These are phyloP conservation scores for Exserohilum rostratum DNA, from an alignment of 2,329 filamentous ascomycete genomes.

Conservation along the genomic window DNA sequence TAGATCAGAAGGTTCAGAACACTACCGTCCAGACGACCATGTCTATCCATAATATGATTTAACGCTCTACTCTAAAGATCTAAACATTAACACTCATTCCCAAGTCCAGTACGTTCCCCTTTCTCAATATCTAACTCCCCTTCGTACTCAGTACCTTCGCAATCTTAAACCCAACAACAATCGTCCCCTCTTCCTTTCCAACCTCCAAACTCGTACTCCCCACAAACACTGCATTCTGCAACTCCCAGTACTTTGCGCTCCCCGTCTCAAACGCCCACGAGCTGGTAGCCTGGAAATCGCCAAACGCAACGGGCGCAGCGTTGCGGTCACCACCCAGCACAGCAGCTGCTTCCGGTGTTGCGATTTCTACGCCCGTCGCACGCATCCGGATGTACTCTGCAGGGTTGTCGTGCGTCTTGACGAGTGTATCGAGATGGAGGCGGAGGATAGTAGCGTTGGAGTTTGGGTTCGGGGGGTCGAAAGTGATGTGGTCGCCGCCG, in stretches of 20 bases:
- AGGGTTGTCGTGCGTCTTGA: background rate
- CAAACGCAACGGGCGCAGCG: background rate
- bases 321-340: background rate
- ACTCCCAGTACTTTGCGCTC: slow-evolving; percentile 6
- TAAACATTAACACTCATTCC: background rate
- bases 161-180: background rate
- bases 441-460: background rate
- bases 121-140: background rate
- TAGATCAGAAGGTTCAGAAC: too few relatives aligned
- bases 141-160: background rate
- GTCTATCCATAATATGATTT: background rate
- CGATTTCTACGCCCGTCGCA: background rate
- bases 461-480: background rate
- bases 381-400: slow-evolving; percentile 5
- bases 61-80: too few relatives aligned
- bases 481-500: slow-evolving; percentile 5
- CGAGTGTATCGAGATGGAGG: slow-evolving; percentile 2
- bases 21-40: too few relatives aligned
- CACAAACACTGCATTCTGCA: slow-evolving; percentile 9
- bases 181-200: background rate
- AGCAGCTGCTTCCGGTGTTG: background rate
- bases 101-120: background rate
- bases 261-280: slow-evolving; percentile 4
- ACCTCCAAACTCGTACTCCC: slow-evolving; percentile 1
- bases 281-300: slow-evolving; percentile 1